Conservation (phyloP, 371 early-diverging fungal species). For the Syncephalastrum sp. region DNA sequence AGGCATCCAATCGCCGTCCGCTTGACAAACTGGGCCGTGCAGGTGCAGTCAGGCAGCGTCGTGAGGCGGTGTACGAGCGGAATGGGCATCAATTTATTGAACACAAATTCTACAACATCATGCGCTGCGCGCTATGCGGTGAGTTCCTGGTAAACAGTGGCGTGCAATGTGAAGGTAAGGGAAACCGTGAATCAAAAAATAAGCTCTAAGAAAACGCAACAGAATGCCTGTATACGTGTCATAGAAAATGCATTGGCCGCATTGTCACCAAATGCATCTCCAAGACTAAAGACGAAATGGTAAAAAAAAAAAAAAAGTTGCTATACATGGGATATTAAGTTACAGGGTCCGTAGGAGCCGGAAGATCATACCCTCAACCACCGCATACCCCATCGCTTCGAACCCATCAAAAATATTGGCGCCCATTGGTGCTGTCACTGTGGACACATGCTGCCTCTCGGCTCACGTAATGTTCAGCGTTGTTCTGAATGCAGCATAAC, state of each 20-base stretch:
- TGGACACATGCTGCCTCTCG: conserved; percentile 90
- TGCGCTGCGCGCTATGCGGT: conserved; percentile 92
- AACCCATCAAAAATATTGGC: conserved; percentile 69
- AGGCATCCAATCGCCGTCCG: conserved; percentile 52
- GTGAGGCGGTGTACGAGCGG: conserved; percentile 69
- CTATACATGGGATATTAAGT: not conserved
- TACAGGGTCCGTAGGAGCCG: conserved; percentile 30
- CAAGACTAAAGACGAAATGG: conserved; percentile 33
- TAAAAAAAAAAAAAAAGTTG: conserved; percentile 25
- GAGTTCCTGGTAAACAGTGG: conserved; percentile 89
- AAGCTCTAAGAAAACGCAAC: not conserved
- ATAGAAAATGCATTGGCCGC: conserved; percentile 82
- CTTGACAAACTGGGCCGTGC: conserved; percentile 78
- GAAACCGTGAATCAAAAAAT: not conserved
- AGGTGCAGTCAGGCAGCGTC: conserved; percentile 85
- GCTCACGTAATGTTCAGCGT: conserved; percentile 64
- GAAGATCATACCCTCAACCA: conserved; percentile 76
- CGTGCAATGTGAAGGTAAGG: conserved; percentile 84
- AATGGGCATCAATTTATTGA: conserved; percentile 89
- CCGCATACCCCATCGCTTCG: conserved; percentile 93
- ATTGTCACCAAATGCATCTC: conserved; percentile 87
- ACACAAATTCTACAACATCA: conserved; percentile 84
- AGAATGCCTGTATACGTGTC: conserved; percentile 73
- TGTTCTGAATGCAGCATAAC: conserved; percentile 78
- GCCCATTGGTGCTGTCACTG: conserved; percentile 98